These are phyloP conservation scores for Cucurbita argyrosperma DNA, from an alignment of 306 rosid genomes.

Conservation along the genomic window DNA sequence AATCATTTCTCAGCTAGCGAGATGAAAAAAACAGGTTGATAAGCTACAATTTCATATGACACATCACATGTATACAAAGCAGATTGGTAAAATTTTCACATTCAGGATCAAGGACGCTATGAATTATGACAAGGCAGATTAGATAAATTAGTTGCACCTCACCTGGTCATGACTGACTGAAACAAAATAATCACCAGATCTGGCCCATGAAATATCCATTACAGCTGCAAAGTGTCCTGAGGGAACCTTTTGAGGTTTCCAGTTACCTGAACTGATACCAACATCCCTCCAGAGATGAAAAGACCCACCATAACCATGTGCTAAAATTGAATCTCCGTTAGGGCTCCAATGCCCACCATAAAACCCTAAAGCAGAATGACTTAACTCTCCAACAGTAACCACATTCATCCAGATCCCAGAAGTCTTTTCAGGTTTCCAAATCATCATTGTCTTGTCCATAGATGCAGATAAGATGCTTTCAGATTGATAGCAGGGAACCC, in stretches of 20 bases:
- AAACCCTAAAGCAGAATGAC: constrained; percentile 94
- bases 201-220: constrained; percentile 71
- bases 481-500: constrained; percentile 41
- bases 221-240: constrained; percentile 93
- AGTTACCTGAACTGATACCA: constrained; percentile 37
- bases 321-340: constrained; percentile 68
- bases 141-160: constrained; percentile 4
- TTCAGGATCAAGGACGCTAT: too few relatives aligned
- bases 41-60: neutral
- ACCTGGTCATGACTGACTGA: constrained; percentile 98
- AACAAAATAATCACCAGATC: constrained; percentile 61
- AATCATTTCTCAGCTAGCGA: neutral
- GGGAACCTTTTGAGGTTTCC: constrained; percentile 93
- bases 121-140: neutral
- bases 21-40: neutral
- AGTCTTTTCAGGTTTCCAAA: constrained; percentile 87
- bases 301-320: constrained; percentile 96
- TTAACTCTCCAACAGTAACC: constrained; percentile 89
- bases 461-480: constrained; percentile 92
- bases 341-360: constrained; percentile 97
- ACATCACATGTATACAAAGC: neutral
- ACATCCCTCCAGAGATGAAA: constrained; percentile 92
- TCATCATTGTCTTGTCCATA: constrained; percentile 99
- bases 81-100: neutral
- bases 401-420: constrained; percentile 98